Percentiles rank a stretch among this genome's conserved stretches.
phyloP scores from a whole-genome alignment of 2,329 filamentous ascomycete genomes.

The Septoria linicola region DNA sequence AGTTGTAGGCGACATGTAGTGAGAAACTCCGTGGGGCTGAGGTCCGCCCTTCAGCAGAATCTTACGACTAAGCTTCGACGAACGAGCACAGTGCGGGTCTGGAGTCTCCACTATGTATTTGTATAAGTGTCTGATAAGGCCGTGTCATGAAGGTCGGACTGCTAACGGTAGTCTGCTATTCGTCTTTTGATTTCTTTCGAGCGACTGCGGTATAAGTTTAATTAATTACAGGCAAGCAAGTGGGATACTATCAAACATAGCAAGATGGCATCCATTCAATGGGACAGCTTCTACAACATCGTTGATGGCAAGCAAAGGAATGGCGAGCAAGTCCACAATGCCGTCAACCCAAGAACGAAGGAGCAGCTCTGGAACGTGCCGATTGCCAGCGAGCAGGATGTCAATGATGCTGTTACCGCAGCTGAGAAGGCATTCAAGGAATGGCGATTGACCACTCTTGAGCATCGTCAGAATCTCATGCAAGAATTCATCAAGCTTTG shows the following conservation, averaged over 20 bases:
- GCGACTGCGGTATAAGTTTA: too few species aligned
- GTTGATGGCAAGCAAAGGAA: conserved; percentile 37
- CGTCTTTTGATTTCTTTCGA: too few species aligned
- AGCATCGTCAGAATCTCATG: conserved; percentile 31
- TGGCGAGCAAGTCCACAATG: conserved; percentile 33
- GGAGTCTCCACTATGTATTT: neutral
- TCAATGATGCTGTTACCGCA: conserved; percentile 38
- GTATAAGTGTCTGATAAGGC: neutral
- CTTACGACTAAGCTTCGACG: neutral
- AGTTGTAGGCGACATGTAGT: too few species aligned
- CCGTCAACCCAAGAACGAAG: conserved; percentile 37
- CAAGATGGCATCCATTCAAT: conserved; percentile 27
- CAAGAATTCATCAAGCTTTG: conserved; percentile 17
- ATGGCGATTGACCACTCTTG: conserved; percentile 36
- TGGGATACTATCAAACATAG: neutral
- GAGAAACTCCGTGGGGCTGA: too few species aligned
- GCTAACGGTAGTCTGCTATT: too few species aligned
- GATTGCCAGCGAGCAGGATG: conserved; percentile 40
- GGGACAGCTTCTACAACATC: conserved; percentile 39
- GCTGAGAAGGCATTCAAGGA: conserved; percentile 39
- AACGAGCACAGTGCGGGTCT: neutral
- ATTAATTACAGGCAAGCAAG: too few species aligned
- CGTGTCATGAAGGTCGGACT: too few species aligned
- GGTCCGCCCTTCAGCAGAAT: too few species aligned
- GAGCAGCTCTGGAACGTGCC: conserved; percentile 38